phyloP scores from a whole-genome alignment of 148 eudicot species.

The Talinum fruticosum region DNA sequence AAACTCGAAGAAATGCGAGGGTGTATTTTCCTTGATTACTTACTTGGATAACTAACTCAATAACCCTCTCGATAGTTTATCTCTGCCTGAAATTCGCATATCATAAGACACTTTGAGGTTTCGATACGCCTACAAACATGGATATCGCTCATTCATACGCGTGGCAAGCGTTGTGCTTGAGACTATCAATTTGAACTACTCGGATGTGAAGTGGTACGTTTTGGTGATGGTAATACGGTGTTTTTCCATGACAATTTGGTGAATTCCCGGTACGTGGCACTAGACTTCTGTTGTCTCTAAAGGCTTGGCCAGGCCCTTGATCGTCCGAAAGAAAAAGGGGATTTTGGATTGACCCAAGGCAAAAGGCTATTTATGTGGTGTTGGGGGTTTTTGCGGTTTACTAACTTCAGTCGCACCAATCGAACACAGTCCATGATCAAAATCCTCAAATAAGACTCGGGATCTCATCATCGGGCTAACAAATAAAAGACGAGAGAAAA shows the following conservation, averaged over 20 bases:
- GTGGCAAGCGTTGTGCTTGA: constrained; percentile 63
- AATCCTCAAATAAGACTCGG: too few species aligned
- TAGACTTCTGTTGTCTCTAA: too few species aligned
- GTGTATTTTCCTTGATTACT: constrained; percentile 54
- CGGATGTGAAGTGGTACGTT: constrained; percentile 73
- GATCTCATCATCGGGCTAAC: too few species aligned
- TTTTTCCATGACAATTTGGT: constrained; percentile 64
- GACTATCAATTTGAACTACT: constrained; percentile 48
- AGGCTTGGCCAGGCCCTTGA: too few species aligned
- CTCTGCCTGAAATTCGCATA: constrained; percentile 49
- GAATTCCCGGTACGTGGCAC: too few species aligned
- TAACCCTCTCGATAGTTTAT: neutral
- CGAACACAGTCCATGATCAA: too few species aligned
- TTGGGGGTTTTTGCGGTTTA: too few species aligned
- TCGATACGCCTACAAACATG: constrained; percentile 49
- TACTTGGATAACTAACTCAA: constrained; percentile 4
- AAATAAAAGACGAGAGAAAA: too few species aligned
- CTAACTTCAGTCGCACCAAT: too few species aligned
- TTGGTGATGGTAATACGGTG: constrained; percentile 80
- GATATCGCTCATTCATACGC: constrained; percentile 53
- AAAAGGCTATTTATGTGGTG: too few species aligned
- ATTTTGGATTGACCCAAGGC: too few species aligned
- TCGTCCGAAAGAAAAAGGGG: too few species aligned
- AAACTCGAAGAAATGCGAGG: constrained; percentile 52
- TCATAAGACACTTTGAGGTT: constrained; percentile 49